Conservation (phyloP, 148 eudicot species). For the Suaeda aralocaspica region DNA sequence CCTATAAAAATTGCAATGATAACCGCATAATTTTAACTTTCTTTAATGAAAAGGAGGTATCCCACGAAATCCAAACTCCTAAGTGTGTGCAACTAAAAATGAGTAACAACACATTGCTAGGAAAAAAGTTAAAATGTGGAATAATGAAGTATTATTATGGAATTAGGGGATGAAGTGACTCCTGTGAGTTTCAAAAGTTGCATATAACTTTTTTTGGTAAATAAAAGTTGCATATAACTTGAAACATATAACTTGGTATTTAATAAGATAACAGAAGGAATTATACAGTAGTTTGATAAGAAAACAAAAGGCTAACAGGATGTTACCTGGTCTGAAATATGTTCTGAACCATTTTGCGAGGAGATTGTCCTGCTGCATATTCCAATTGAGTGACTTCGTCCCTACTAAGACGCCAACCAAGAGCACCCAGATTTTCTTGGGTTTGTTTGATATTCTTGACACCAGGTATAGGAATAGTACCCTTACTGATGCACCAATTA, state of each 20-base stretch:
- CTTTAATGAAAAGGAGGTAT: no score
- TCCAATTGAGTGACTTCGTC: slow-evolving; percentile 69
- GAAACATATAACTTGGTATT: neutral
- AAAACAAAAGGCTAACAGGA: neutral
- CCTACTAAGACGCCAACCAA: slow-evolving; percentile 71
- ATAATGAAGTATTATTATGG: no score
- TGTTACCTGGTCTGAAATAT: slow-evolving; percentile 74
- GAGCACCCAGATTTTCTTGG: slow-evolving; percentile 75
- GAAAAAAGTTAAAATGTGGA: no score
- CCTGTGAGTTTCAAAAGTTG: neutral
- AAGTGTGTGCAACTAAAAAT: no score
- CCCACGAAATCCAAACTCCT: no score
- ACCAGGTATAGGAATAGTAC: slow-evolving; percentile 89
- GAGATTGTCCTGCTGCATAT: slow-evolving; percentile 61
- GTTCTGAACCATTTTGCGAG: slow-evolving; percentile 80
- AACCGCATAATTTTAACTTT: no score
- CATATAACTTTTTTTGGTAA: neutral
- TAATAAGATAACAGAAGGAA: neutral
- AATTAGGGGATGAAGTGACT: no score
- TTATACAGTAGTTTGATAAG: no score
- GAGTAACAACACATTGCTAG: no score
- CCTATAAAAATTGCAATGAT: neutral
- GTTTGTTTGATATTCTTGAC: slow-evolving; percentile 78
- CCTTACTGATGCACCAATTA: slow-evolving; percentile 94
- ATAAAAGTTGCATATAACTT: neutral